Evolutionary conservation across 2,329 filamentous ascomycete genomes (phyloP).

Genomic region (Leptographium lundbergii): DNA sequence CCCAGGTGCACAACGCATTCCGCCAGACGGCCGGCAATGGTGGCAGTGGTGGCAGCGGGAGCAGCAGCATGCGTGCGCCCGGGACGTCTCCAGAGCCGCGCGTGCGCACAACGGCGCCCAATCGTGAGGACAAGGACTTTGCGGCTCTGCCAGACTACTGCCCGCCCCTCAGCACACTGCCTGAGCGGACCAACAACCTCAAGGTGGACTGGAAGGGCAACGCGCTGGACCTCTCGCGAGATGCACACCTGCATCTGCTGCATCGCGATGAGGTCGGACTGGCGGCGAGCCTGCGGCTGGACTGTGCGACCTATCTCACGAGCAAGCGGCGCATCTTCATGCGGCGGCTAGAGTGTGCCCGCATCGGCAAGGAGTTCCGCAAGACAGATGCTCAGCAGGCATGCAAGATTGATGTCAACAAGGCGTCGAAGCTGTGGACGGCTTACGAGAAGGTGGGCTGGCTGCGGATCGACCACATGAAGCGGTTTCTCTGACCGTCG

Average conservation of each 20-base stretch:
- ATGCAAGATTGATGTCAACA: slow-evolving; percentile 98
- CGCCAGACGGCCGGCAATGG: not conserved
- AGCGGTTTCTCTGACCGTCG: slow-evolving; percentile 1
- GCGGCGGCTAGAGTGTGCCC: slow-evolving; percentile 54
- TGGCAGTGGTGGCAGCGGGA: not conserved
- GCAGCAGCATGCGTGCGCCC: not conserved
- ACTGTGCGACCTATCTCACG: slow-evolving; percentile 78
- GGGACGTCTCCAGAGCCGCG: slow-evolving; percentile 11
- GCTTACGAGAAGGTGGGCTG: slow-evolving; percentile 81
- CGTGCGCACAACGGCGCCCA: slow-evolving; percentile 43
- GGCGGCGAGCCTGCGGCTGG: slow-evolving; percentile 67
- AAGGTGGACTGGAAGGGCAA: slow-evolving; percentile 84
- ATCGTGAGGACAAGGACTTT: slow-evolving; percentile 75
- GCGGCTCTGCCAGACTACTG: slow-evolving; percentile 57
- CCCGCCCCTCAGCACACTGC: slow-evolving; percentile 54
- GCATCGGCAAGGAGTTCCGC: slow-evolving; percentile 69
- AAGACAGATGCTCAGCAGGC: slow-evolving; percentile 93
- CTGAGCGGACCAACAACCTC: slow-evolving; percentile 53
- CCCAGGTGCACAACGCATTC: slow-evolving; percentile 1
- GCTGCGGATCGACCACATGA: slow-evolving; percentile 47
- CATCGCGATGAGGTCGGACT: slow-evolving; percentile 67
- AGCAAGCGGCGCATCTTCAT: slow-evolving; percentile 89
- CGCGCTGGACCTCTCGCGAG: slow-evolving; percentile 60
- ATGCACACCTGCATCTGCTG: slow-evolving; percentile 57
- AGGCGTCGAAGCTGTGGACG: slow-evolving; percentile 83